Evolutionary conservation across 768 basidiomycete genomes (phyloP).

Genomic region (Strobilomyces confusus): DNA sequence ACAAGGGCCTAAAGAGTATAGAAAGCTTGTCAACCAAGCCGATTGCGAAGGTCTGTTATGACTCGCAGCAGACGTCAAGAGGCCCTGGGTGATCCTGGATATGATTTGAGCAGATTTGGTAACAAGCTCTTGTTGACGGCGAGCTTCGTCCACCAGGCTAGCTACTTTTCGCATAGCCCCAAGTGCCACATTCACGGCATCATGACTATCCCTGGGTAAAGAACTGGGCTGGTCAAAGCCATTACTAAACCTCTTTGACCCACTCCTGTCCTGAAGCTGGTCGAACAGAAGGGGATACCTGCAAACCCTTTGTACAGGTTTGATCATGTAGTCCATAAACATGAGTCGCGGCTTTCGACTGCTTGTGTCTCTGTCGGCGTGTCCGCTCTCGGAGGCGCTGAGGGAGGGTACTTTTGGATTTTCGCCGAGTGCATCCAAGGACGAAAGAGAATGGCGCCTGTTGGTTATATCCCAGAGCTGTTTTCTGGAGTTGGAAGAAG

Average conservation of each 20-base stretch:
- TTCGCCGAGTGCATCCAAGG: conserved; percentile 41
- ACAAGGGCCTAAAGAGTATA: conserved; percentile 75
- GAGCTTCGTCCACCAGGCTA: conserved; percentile 76
- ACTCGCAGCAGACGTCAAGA: conserved; percentile 26
- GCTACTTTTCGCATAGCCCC: conserved; percentile 76
- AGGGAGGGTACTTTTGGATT: conserved; percentile 30
- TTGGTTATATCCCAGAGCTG: conserved; percentile 33
- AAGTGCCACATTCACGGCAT: conserved; percentile 41
- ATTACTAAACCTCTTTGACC: not conserved
- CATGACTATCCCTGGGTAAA: conserved; percentile 2
- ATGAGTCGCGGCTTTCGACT: conserved; percentile 43
- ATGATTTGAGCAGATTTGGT: conserved; percentile 64
- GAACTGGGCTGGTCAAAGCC: not conserved
- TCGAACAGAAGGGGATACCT: conserved; percentile 89
- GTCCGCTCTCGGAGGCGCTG: conserved; percentile 30
- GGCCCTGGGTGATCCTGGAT: conserved; percentile 53
- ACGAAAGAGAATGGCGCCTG: conserved; percentile 45
- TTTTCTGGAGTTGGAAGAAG: conserved; percentile 6
- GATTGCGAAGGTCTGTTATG: conserved; percentile 32
- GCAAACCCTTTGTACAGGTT: conserved; percentile 95
- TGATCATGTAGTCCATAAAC: conserved; percentile 89
- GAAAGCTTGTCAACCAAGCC: conserved; percentile 49
- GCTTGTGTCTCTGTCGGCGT: conserved; percentile 26
- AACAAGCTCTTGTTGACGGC: conserved; percentile 58
- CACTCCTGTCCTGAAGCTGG: conserved; percentile 43